phyloP scores from a whole-genome alignment of 495 filamentous ascomycete species.

The Elasticomyces elasticus region DNA sequence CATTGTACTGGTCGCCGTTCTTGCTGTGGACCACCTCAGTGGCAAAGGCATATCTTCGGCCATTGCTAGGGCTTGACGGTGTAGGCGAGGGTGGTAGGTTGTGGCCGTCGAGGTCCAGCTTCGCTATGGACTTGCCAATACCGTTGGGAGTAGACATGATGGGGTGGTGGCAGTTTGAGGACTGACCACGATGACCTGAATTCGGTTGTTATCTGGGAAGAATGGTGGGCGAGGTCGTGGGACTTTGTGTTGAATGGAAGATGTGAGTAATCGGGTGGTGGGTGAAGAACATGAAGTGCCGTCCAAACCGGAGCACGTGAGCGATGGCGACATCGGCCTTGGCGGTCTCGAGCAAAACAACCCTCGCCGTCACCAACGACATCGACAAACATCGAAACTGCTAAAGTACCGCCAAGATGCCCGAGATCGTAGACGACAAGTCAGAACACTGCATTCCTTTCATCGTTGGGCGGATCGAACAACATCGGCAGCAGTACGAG shows the following conservation, averaged over 20 bases:
- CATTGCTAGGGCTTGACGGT: constrained; percentile 78
- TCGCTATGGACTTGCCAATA: constrained; percentile 56
- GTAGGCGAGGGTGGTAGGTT: constrained; percentile 88
- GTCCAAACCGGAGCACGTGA: background rate
- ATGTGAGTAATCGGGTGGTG: background rate
- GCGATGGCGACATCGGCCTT: background rate
- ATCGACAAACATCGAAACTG: background rate
- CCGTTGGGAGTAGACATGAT: constrained; percentile 9
- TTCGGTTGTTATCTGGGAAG: background rate
- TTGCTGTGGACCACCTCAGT: constrained; percentile 97
- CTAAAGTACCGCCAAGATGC: background rate
- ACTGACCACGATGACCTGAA: background rate
- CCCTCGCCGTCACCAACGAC: background rate
- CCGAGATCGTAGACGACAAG: constrained; percentile 67
- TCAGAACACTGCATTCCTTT: constrained; percentile 80
- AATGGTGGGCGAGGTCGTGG: background rate
- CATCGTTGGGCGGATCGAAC: constrained; percentile 55
- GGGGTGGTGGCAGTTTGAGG: background rate
- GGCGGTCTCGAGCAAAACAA: background rate
- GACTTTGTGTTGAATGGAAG: background rate
- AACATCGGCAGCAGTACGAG: constrained; percentile 38
- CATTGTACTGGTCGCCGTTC: constrained; percentile 86
- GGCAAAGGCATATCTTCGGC: constrained; percentile 79
- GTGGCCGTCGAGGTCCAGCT: constrained; percentile 78
- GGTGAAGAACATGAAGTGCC: background rate